phyloP scores from a whole-genome alignment of 306 rosid species.

The Begonia masoniana region DNA sequence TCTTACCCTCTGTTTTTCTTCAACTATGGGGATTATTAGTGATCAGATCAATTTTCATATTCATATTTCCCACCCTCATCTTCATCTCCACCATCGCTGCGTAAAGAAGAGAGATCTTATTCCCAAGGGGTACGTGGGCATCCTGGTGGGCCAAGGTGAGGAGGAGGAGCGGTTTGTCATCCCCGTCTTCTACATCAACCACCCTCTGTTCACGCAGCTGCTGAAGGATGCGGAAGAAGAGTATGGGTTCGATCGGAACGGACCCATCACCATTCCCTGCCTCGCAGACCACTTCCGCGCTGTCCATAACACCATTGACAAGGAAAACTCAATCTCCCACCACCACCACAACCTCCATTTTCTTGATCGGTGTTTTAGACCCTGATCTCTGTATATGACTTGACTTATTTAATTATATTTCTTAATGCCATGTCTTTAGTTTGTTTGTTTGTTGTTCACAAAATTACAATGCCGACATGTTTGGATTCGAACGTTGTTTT shows the following conservation, averaged over 20 bases:
- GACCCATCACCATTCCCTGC: slow-evolving; percentile 86
- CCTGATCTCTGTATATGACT: no score
- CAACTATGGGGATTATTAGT: slow-evolving; percentile 24
- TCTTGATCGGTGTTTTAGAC: no score
- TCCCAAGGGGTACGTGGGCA: slow-evolving; percentile 73
- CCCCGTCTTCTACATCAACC: slow-evolving; percentile 79
- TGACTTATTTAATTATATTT: no score
- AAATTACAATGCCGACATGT: no score
- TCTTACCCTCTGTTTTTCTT: background rate
- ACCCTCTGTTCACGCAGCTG: slow-evolving; percentile 62
- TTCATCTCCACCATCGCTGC: slow-evolving; percentile 9
- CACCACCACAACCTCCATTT: slow-evolving; percentile 27
- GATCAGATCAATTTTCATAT: slow-evolving; percentile 32
- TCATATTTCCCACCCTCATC: slow-evolving; percentile 36
- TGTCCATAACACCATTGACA: slow-evolving; percentile 51
- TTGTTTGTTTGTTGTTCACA: no score
- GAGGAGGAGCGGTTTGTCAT: slow-evolving; percentile 66
- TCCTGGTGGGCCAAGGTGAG: slow-evolving; percentile 66
- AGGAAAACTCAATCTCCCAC: slow-evolving; percentile 21
- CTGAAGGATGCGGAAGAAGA: slow-evolving; percentile 81
- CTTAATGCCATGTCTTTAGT: no score
- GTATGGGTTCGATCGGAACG: slow-evolving; percentile 70
- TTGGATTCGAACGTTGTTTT: no score
- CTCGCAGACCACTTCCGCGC: slow-evolving; percentile 61
- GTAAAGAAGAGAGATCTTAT: slow-evolving; percentile 32